phyloP scores from a whole-genome alignment of 2,329 filamentous ascomycete genomes.

The Hypomyces perniciosus region DNA sequence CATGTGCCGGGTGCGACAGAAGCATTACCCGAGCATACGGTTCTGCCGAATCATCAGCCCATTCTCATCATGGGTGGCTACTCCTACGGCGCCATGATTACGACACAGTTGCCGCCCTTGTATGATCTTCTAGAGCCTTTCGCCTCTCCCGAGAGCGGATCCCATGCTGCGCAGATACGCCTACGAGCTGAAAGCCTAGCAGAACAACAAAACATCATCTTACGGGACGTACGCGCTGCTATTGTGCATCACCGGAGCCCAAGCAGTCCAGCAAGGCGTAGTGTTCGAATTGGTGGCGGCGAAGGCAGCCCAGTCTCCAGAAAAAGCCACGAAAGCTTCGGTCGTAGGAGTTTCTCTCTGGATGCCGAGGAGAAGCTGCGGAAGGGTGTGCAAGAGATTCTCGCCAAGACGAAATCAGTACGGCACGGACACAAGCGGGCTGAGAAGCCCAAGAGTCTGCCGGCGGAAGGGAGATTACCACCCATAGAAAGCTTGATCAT shows the following conservation, averaged over 20 bases:
- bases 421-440: constrained; percentile 16
- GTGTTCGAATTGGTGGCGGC: constrained; percentile 45
- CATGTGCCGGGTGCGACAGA: background rate
- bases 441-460: background rate
- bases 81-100: constrained; percentile 84
- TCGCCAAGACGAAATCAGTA: constrained; percentile 33
- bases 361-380: constrained; percentile 44
- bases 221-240: constrained; percentile 30
- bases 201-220: constrained; percentile 50
- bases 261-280: constrained; percentile 19
- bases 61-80: constrained; percentile 68
- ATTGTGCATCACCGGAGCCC: constrained; percentile 23
- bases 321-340: constrained; percentile 32
- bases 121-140: constrained; percentile 56
- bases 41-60: constrained; percentile 16
- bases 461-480: constrained; percentile 22
- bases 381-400: constrained; percentile 42
- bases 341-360: constrained; percentile 31
- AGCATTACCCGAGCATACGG: background rate
- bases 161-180: constrained; percentile 61
- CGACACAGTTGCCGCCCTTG: constrained; percentile 63
- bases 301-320: constrained; percentile 36
- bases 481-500: constrained; percentile 28
- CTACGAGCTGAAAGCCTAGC: constrained; percentile 64
- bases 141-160: constrained; percentile 42